Conservation (phyloP, 495 filamentous ascomycete genomes). For the Penicillium steckii region DNA sequence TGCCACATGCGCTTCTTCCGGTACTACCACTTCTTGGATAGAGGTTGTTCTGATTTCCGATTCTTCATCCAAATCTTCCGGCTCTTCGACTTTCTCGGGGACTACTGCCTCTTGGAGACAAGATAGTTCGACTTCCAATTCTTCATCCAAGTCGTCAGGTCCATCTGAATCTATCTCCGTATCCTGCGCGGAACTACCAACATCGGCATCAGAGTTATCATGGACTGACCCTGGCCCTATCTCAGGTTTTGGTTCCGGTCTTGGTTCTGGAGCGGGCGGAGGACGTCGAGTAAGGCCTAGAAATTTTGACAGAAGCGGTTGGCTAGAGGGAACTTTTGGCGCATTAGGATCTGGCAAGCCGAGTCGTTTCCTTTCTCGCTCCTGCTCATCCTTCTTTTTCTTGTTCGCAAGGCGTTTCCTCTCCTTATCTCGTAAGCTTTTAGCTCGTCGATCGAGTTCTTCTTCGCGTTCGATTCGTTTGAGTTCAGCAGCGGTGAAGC, state of each 20-base stretch:
- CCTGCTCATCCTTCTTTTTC: slow-evolving; percentile 47
- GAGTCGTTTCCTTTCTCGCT: slow-evolving; percentile 39
- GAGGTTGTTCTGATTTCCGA: neutral
- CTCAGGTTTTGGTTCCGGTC: too few species aligned
- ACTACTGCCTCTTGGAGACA: slow-evolving; percentile 1
- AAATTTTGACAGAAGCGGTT: slow-evolving; percentile 46
- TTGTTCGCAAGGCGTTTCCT: slow-evolving; percentile 38
- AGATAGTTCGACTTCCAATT: slow-evolving; percentile 7
- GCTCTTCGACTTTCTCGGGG: neutral
- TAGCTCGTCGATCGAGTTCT: slow-evolving; percentile 37
- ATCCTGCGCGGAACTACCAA: slow-evolving; percentile 11
- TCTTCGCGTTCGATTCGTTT: slow-evolving; percentile 46
- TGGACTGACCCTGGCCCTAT: neutral
- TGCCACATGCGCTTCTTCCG: neutral
- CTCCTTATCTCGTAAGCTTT: slow-evolving; percentile 43
- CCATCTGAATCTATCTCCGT: slow-evolving; percentile 23
- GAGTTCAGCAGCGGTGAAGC: slow-evolving; percentile 42
- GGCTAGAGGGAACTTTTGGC: slow-evolving; percentile 43
- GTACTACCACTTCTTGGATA: neutral
- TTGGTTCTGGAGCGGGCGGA: neutral
- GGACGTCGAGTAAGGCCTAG: slow-evolving; percentile 20
- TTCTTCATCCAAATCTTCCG: neutral
- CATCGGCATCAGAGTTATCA: neutral
- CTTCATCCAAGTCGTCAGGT: slow-evolving; percentile 16
- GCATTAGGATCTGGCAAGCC: slow-evolving; percentile 46